Conservation (phyloP, 371 early-diverging fungal genomes). For the Nematocida major region DNA sequence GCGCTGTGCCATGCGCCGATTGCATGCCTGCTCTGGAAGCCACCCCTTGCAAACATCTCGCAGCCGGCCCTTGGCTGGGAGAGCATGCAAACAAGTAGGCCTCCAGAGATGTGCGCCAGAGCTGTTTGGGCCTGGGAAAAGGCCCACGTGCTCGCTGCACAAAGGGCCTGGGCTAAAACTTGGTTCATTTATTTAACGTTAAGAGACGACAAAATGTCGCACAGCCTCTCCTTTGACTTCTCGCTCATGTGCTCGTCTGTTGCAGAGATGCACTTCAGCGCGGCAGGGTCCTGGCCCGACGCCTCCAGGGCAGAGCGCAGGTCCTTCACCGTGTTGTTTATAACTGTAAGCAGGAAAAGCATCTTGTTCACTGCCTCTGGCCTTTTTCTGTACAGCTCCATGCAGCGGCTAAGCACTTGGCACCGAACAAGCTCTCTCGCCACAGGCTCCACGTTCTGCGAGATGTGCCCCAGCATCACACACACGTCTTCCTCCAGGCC, state of each 20-base stretch:
- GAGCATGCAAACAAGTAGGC: too few species aligned
- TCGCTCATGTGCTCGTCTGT: background rate
- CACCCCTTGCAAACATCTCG: too few species aligned
- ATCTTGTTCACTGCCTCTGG: conserved; percentile 10
- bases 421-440: conserved; percentile 1
- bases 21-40: background rate
- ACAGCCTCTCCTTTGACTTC: conserved; percentile 17
- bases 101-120: too few species aligned
- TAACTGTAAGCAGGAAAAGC: conserved; percentile 22
- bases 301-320: background rate
- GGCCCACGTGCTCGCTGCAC: too few species aligned
- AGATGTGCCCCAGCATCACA: conserved; percentile 35
- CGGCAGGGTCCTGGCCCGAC: background rate
- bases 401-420: background rate
- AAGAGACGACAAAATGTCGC: background rate
- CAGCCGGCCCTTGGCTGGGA: too few species aligned
- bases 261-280: background rate
- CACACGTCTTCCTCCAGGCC: conserved; percentile 25
- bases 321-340: conserved; percentile 22
- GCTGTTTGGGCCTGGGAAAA: too few species aligned
- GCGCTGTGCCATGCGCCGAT: too few species aligned
- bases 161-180: too few species aligned
- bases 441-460: conserved; percentile 35
- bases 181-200: too few species aligned
- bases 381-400: background rate